Conservation (phyloP, 139 green algal genomes). For the Chlamydomonas sp. region DNA sequence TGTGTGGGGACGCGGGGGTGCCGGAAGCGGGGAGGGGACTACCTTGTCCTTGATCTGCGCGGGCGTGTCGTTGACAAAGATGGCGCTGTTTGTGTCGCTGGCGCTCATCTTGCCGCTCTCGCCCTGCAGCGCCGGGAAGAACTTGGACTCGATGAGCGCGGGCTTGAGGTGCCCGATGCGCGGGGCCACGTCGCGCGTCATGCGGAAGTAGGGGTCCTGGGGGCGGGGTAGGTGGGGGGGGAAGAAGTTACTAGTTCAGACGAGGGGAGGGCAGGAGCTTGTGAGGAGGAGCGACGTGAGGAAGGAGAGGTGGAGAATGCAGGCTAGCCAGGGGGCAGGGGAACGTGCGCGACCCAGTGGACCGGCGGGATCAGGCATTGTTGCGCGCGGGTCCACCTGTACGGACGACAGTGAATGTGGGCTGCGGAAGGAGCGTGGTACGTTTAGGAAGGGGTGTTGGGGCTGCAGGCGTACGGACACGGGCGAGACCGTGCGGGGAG, state of each 20-base stretch:
- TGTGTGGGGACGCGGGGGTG: too few species aligned
- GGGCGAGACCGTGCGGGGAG: too few species aligned
- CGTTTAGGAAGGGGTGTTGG: background rate
- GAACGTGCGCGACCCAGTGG: too few species aligned
- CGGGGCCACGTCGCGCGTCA: slow-evolving; percentile 93
- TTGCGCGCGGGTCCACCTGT: too few species aligned
- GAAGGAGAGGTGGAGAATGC: background rate
- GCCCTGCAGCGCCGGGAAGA: slow-evolving; percentile 98
- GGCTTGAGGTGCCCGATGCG: slow-evolving; percentile 91
- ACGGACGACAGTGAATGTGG: too few species aligned
- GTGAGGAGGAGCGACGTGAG: background rate
- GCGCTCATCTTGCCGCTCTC: slow-evolving; percentile 98
- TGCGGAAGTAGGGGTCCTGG: slow-evolving; percentile 94
- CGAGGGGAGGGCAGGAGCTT: background rate
- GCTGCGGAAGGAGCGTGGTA: background rate
- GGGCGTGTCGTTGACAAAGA: slow-evolving; percentile 94
- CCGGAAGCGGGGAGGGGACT: too few species aligned
- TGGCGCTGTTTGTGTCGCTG: slow-evolving; percentile 86
- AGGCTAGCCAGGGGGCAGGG: background rate
- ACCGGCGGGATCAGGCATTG: too few species aligned
- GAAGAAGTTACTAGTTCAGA: background rate
- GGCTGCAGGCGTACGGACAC: too few species aligned
- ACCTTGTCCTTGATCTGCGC: slow-evolving; percentile 94
- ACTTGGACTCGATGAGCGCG: slow-evolving; percentile 90
- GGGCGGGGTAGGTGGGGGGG: background rate